Conservation (phyloP, 23 red algal species). For the Gracilaria vermiculophylla region DNA sequence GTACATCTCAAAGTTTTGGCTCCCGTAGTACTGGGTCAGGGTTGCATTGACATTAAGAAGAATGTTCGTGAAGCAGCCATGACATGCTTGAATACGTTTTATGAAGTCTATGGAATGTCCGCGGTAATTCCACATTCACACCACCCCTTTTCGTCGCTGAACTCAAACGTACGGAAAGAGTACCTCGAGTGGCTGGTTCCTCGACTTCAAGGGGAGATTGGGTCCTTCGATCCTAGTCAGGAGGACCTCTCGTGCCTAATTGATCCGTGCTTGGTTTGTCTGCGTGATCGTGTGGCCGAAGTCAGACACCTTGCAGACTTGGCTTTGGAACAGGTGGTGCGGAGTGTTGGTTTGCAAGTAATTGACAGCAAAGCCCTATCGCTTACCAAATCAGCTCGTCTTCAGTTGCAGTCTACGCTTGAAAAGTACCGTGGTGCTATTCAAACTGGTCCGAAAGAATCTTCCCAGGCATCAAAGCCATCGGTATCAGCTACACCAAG, state of each 20-base stretch:
- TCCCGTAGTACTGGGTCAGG: constrained; percentile 46
- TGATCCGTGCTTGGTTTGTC: constrained; percentile 44
- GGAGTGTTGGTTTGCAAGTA: constrained; percentile 37
- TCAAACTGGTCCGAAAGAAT: background rate
- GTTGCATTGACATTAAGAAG: constrained; percentile 74
- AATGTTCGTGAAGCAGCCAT: constrained; percentile 72
- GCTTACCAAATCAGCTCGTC: constrained; percentile 30
- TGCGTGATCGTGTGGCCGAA: constrained; percentile 67
- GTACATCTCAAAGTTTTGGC: constrained; percentile 43
- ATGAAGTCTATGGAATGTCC: constrained; percentile 55
- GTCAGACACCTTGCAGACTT: constrained; percentile 63
- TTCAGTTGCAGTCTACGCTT: constrained; percentile 38
- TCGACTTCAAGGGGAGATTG: constrained; percentile 54
- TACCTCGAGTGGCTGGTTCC: constrained; percentile 76
- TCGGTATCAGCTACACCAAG: constrained; percentile 21
- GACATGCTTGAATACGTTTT: constrained; percentile 48
- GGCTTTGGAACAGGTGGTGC: constrained; percentile 47
- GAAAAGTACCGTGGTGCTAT: constrained; percentile 39
- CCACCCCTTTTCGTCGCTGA: constrained; percentile 45
- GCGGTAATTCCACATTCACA: constrained; percentile 59
- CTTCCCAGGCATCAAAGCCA: background rate
- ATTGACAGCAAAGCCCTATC: constrained; percentile 49
- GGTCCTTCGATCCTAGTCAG: constrained; percentile 37
- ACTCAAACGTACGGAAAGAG: constrained; percentile 64
- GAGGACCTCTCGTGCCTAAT: constrained; percentile 51